Evolutionary conservation across 2,329 filamentous ascomycete genomes (phyloP).

Genomic region (Xylaria sp.): DNA sequence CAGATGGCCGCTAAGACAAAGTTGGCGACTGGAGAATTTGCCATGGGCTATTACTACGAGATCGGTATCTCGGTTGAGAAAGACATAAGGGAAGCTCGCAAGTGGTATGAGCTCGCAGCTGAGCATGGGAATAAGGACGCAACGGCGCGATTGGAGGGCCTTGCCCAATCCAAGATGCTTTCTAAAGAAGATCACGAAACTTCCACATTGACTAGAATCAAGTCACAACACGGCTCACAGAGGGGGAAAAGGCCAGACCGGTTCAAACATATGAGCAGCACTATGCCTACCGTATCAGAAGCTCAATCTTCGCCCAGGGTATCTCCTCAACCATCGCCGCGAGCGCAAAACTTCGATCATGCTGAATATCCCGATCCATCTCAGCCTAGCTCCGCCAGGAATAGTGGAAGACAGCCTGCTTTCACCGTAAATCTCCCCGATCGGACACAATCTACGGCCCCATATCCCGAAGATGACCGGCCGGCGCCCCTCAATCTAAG

Average conservation of each 20-base stretch:
- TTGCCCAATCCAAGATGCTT: conserved; percentile 83
- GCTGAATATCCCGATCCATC: conserved; percentile 62
- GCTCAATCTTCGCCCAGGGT: conserved; percentile 49
- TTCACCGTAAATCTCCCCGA: conserved; percentile 63
- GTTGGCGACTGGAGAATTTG: conserved; percentile 91
- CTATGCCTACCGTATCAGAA: conserved; percentile 64
- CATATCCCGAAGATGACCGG: conserved; percentile 77
- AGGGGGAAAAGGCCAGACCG: conserved; percentile 70
- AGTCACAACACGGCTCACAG: conserved; percentile 79
- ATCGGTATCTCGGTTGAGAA: conserved; percentile 93
- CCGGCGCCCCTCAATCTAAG: conserved; percentile 61
- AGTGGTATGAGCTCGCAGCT: conserved; percentile 91
- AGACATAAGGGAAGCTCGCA: conserved; percentile 81
- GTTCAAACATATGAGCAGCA: conserved; percentile 61
- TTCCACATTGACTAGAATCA: conserved; percentile 88
- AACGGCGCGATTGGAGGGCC: conserved; percentile 80
- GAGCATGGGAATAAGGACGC: conserved; percentile 94
- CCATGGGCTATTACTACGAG: conserved; percentile 96
- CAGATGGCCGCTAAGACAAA: conserved; percentile 84
- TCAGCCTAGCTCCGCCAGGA: conserved; percentile 52
- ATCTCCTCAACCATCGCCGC: conserved; percentile 58
- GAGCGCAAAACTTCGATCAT: conserved; percentile 55
- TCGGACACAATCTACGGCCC: conserved; percentile 68
- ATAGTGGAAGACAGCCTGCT: conserved; percentile 58
- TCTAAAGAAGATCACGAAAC: conserved; percentile 94